phyloP scores from a whole-genome alignment of 164 flowering plant genomes.

The Nelumbo lutea region DNA sequence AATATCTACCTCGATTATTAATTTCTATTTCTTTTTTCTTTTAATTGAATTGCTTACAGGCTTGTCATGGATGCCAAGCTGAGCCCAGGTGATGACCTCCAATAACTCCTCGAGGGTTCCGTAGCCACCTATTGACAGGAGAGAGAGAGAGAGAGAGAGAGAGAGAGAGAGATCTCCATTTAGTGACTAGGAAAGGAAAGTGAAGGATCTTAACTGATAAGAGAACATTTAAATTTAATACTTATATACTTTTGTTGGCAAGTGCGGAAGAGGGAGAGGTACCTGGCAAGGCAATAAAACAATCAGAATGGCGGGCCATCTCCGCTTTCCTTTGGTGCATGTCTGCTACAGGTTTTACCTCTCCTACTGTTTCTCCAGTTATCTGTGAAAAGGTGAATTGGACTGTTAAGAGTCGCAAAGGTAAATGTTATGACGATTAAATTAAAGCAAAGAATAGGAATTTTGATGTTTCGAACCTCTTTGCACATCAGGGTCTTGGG shows the following conservation, averaged over 20 bases:
- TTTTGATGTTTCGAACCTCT: conserved; percentile 23
- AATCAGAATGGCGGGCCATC: conserved; percentile 40
- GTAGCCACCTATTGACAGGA: conserved; percentile 60
- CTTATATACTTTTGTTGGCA: too few species aligned
- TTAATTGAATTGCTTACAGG: conserved; percentile 34
- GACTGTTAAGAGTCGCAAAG: too few species aligned
- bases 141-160: too few species aligned
- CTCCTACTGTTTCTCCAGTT: conserved; percentile 37
- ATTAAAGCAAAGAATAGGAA: too few species aligned
- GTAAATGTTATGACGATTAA: too few species aligned
- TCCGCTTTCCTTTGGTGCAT: conserved; percentile 45
- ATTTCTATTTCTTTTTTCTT: too few species aligned
- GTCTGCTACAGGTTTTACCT: conserved; percentile 31
- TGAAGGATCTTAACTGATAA: too few species aligned
- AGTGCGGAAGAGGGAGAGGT: conserved; percentile 3
- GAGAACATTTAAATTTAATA: too few species aligned
- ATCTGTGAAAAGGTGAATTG: conserved; percentile 14
- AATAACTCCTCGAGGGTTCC: conserved; percentile 64
- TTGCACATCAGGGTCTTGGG: conserved; percentile 37
- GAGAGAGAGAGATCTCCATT: too few species aligned
- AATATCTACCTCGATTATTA: too few species aligned
- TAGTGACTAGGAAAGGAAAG: too few species aligned
- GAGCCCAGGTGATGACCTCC: conserved; percentile 77
- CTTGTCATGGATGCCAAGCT: conserved; percentile 69
- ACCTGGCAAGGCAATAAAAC: conserved; percentile 40